Conservation (phyloP, 371 early-diverging fungal species). For the Syncephalis plumigaleata region DNA sequence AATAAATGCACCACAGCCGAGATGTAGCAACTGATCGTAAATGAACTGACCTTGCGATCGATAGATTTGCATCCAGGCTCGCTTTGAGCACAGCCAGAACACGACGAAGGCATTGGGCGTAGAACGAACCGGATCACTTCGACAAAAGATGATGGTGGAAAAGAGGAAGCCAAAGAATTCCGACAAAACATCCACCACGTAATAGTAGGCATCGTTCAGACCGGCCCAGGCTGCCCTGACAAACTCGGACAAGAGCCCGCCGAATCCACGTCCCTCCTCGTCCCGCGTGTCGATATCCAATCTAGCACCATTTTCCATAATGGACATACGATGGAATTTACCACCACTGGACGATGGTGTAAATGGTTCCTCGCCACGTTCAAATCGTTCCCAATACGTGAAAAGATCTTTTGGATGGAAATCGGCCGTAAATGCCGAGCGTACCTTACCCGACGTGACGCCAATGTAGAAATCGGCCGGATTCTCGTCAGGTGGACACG, state of each 20-base stretch:
- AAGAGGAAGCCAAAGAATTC: not conserved
- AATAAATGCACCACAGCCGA: slow-evolving; percentile 17
- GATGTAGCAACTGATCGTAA: slow-evolving; percentile 26
- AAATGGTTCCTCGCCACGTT: no score
- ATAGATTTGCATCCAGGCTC: slow-evolving; percentile 24
- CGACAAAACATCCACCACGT: not conserved
- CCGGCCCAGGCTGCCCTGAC: not conserved
- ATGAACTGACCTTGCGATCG: slow-evolving; percentile 19
- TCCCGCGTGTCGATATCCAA: no score
- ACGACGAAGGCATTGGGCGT: slow-evolving; percentile 15
- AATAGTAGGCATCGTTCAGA: not conserved
- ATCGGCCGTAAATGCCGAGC: not conserved
- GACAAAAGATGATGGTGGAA: not conserved
- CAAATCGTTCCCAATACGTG: not conserved
- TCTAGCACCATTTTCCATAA: no score
- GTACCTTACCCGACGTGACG: slow-evolving; percentile 16
- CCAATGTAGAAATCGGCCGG: slow-evolving; percentile 42
- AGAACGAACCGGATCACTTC: slow-evolving; percentile 12
- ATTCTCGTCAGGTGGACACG: slow-evolving; percentile 25
- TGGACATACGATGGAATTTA: no score
- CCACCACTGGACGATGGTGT: no score
- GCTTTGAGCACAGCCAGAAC: slow-evolving; percentile 16
- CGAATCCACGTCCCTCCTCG: no score
- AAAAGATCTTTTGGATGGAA: slow-evolving; percentile 1
- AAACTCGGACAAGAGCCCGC: no score